These are phyloP conservation scores for Lachnellula subtilissima DNA, from an alignment of 2,329 filamentous ascomycete species.

Conservation along the genomic window DNA sequence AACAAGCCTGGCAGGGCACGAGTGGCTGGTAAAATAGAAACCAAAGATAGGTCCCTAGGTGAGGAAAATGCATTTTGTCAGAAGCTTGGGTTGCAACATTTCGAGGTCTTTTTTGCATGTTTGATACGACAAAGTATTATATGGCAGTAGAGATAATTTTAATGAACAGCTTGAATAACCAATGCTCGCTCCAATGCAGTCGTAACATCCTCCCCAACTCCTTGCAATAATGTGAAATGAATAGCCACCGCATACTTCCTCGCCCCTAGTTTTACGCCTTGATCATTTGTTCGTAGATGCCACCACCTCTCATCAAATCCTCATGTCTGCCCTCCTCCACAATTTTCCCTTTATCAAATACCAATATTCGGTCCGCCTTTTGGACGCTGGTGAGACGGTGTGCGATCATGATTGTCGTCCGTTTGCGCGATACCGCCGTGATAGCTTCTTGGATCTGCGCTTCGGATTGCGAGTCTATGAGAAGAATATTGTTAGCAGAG, in stretches of 20 bases:
- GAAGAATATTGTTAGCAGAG: neutral
- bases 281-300: slow-evolving; percentile 36
- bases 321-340: slow-evolving; percentile 50
- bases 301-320: slow-evolving; percentile 48
- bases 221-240: neutral
- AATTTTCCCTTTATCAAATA: slow-evolving; percentile 49
- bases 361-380: slow-evolving; percentile 52
- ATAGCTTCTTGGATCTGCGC: slow-evolving; percentile 61
- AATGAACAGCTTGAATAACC: neutral
- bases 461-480: slow-evolving; percentile 46
- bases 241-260: neutral
- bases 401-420: slow-evolving; percentile 54
- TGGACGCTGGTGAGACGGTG: slow-evolving; percentile 53
- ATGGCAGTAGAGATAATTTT: too few species aligned
- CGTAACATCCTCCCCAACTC: neutral
- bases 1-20: too few species aligned
- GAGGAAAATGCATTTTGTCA: too few species aligned
- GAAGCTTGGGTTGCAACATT: too few species aligned
- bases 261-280: slow-evolving; percentile 17
- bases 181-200: neutral
- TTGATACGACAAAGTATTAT: too few species aligned
- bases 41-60: too few species aligned
- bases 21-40: too few species aligned
- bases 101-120: too few species aligned
- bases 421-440: slow-evolving; percentile 47